phyloP scores from a whole-genome alignment of 768 basidiomycete genomes.

The Glaciozyma martinii region DNA sequence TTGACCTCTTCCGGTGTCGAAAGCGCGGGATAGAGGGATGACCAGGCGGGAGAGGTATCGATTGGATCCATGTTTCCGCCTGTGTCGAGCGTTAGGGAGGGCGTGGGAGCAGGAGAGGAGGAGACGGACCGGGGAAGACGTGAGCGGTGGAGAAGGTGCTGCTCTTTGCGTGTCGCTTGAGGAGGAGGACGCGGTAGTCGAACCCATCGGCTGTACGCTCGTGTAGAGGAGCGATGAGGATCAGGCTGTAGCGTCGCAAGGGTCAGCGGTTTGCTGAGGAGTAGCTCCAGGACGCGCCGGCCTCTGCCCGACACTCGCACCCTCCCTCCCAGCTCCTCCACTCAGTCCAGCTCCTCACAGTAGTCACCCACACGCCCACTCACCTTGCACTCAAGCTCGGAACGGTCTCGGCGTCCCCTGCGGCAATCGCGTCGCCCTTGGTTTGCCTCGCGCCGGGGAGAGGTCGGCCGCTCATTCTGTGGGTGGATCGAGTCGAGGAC shows the following conservation, averaged over 20 bases:
- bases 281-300: too few relatives aligned
- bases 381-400: too few relatives aligned
- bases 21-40: not conserved
- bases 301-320: too few relatives aligned
- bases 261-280: too few relatives aligned
- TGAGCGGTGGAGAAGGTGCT: constrained; percentile 18
- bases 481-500: too few relatives aligned
- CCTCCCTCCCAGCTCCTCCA: too few relatives aligned
- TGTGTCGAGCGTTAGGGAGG: not conserved
- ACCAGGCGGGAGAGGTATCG: constrained; percentile 1
- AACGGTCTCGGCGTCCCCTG: too few relatives aligned
- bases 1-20: not conserved
- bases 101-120: not conserved
- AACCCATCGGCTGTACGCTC: constrained; percentile 12
- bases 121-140: constrained; percentile 30
- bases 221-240: constrained; percentile 11
- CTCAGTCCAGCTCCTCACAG: too few relatives aligned
- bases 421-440: too few relatives aligned
- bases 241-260: not conserved
- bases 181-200: constrained; percentile 30
- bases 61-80: constrained; percentile 24
- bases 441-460: too few relatives aligned
- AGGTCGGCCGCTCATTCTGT: too few relatives aligned
- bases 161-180: constrained; percentile 16
- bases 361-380: too few relatives aligned